Evolutionary conservation across 257 asterid species (phyloP).

Genomic region (Capsicum baccatum): DNA sequence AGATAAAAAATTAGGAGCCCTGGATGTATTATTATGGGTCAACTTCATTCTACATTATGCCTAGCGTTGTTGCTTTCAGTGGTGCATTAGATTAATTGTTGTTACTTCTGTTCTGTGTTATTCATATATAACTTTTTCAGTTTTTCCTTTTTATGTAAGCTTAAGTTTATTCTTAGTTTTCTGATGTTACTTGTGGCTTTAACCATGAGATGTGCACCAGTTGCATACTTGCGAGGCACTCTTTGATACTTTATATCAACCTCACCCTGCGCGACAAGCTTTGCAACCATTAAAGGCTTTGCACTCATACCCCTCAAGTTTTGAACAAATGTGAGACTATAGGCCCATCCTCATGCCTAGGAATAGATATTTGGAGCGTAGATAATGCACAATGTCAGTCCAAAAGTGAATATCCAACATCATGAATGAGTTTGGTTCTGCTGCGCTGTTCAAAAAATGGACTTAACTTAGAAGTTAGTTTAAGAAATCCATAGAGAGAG

Average conservation of each 20-base stretch:
- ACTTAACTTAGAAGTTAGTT: background rate
- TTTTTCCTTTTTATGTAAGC: background rate
- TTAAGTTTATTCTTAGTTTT: background rate
- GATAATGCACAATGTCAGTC: background rate
- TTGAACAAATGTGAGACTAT: background rate
- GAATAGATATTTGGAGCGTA: background rate
- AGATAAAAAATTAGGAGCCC: background rate
- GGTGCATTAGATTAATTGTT: background rate
- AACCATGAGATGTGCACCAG: too few species aligned
- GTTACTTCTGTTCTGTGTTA: background rate
- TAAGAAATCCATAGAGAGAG: background rate
- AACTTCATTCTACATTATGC: background rate
- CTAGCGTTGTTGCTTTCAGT: background rate
- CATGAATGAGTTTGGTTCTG: constrained; percentile 1
- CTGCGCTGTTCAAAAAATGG: background rate
- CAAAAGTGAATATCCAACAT: background rate
- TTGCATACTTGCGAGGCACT: too few species aligned
- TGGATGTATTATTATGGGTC: constrained; percentile 8
- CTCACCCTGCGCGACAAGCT: too few species aligned
- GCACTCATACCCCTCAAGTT: background rate
- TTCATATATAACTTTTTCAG: background rate
- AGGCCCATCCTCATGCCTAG: background rate
- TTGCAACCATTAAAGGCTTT: too few species aligned
- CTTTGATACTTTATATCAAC: too few species aligned
- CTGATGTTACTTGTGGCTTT: background rate